A percentile compares a stretch with the other conserved stretches of the same genome.
These are phyloP conservation scores for Chlorella sp. DNA, from an alignment of 139 green algal genomes.

Conservation along the genomic window DNA sequence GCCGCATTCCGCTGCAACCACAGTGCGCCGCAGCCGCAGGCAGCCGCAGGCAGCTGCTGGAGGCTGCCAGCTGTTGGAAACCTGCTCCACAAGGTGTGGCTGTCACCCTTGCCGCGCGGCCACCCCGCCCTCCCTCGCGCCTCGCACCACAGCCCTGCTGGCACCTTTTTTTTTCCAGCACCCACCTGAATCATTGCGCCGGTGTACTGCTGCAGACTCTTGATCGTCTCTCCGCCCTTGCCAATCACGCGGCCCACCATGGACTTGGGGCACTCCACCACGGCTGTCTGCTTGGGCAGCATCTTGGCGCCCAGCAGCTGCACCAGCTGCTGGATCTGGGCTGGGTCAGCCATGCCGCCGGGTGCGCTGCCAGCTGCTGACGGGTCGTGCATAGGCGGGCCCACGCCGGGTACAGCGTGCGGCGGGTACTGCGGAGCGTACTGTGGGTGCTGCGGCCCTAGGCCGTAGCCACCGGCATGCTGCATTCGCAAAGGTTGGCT, in stretches of 20 bases:
- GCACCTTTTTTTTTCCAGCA: too few relatives aligned
- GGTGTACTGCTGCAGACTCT: conserved; percentile 87
- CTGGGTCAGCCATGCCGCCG: conserved; percentile 30
- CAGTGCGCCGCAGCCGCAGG: neutral
- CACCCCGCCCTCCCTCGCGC: too few relatives aligned
- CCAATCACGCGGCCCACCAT: conserved; percentile 95
- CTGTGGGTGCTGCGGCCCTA: conserved; percentile 8
- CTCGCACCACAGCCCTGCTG: too few relatives aligned
- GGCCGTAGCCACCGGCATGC: conserved; percentile 14
- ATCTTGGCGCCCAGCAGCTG: conserved; percentile 39
- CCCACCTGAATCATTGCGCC: conserved; percentile 83
- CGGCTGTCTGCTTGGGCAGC: conserved; percentile 58
- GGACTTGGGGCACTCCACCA: conserved; percentile 86
- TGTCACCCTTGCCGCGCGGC: too few relatives aligned
- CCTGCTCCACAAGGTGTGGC: too few relatives aligned
- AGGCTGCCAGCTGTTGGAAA: too few relatives aligned
- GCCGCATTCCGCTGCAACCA: too few relatives aligned
- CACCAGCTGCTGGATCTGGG: conserved; percentile 48
- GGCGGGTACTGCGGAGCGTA: neutral
- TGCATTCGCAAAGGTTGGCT: conserved; percentile 26
- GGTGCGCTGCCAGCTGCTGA: neutral
- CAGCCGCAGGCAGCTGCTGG: neutral
- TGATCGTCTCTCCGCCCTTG: conserved; percentile 95
- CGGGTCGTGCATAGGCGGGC: neutral
- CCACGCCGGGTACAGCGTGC: neutral